Percentiles rank a stretch among this genome's conserved stretches.
phyloP scores from a whole-genome alignment of 2,329 filamentous ascomycete species.

The Pseudofabraea citricarpa region DNA sequence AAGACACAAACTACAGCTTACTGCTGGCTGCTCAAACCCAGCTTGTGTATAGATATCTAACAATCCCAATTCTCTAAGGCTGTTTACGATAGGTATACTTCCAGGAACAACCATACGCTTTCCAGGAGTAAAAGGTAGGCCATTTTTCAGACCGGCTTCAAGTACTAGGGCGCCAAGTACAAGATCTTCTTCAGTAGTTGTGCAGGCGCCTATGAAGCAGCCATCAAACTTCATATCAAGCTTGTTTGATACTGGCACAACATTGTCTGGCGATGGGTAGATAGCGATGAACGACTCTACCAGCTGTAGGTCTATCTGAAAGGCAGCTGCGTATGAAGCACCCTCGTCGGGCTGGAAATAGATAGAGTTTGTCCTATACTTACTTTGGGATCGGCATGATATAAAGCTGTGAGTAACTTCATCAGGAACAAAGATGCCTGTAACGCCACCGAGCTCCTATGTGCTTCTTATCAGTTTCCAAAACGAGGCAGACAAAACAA shows the following conservation, averaged over 20 bases:
- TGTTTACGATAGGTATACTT: constrained; percentile 32
- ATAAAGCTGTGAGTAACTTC: constrained; percentile 31
- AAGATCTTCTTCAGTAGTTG: constrained; percentile 40
- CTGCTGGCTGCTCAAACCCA: constrained; percentile 29
- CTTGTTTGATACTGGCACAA: constrained; percentile 34
- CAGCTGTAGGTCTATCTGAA: constrained; percentile 33
- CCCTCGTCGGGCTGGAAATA: constrained; percentile 36
- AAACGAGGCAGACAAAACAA: constrained; percentile 1
- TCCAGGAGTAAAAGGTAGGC: constrained; percentile 28
- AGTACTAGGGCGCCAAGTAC: constrained; percentile 37
- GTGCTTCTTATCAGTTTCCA: constrained; percentile 13
- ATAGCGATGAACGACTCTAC: constrained; percentile 34
- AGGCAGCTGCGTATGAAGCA: constrained; percentile 31
- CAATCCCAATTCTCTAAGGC: constrained; percentile 30
- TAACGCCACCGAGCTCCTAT: constrained; percentile 36
- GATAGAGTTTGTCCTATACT: constrained; percentile 28
- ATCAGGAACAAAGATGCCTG: constrained; percentile 37
- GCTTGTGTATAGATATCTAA: constrained; percentile 33
- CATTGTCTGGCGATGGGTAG: constrained; percentile 39
- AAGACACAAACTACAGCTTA: constrained; percentile 41
- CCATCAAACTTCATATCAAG: constrained; percentile 32
- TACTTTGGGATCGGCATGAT: constrained; percentile 25
- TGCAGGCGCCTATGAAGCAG: constrained; percentile 42
- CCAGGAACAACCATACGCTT: constrained; percentile 37
- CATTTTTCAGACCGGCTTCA: constrained; percentile 30